Percentiles rank a stretch among this genome's conserved stretches.
These are phyloP conservation scores for Teratosphaeriaceae sp. DNA, from an alignment of 2,329 filamentous ascomycete genomes.

Conservation along the genomic window DNA sequence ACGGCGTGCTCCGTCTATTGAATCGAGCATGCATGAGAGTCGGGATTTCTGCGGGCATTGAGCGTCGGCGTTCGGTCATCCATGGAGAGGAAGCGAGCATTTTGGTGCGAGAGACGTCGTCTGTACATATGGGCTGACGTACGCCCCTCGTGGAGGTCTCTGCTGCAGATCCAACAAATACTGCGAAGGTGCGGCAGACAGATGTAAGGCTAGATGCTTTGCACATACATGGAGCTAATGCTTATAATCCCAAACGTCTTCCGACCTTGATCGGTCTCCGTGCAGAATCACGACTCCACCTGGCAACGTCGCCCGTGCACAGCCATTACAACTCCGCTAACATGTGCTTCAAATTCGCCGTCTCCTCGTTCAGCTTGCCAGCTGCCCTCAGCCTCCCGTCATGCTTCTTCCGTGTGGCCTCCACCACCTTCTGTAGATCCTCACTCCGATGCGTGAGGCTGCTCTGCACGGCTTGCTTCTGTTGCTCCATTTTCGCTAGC, in stretches of 20 bases:
- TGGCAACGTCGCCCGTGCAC: too few relatives aligned
- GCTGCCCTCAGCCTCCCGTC: conserved; percentile 5
- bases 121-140: neutral
- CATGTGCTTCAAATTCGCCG: conserved; percentile 3
- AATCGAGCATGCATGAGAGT: neutral
- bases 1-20: conserved; percentile 25
- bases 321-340: conserved; percentile 3
- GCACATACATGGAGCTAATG: too few relatives aligned
- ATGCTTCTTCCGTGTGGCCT: conserved; percentile 8
- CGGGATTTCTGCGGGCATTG: neutral
- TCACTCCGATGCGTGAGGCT: conserved; percentile 9
- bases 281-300: too few relatives aligned
- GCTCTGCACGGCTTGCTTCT: conserved; percentile 15
- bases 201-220: too few relatives aligned
- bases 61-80: neutral
- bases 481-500: conserved; percentile 18
- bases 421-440: conserved; percentile 11
- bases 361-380: neutral
- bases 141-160: too few relatives aligned
- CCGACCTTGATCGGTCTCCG: too few relatives aligned
- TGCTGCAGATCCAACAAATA: too few relatives aligned
- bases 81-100: neutral
- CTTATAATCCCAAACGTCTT: too few relatives aligned
- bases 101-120: neutral
- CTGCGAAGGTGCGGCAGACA: too few relatives aligned